These are phyloP conservation scores for Hyaloperonospora brassicae DNA, from an alignment of 352 stramenopile species.

Conservation along the genomic window DNA sequence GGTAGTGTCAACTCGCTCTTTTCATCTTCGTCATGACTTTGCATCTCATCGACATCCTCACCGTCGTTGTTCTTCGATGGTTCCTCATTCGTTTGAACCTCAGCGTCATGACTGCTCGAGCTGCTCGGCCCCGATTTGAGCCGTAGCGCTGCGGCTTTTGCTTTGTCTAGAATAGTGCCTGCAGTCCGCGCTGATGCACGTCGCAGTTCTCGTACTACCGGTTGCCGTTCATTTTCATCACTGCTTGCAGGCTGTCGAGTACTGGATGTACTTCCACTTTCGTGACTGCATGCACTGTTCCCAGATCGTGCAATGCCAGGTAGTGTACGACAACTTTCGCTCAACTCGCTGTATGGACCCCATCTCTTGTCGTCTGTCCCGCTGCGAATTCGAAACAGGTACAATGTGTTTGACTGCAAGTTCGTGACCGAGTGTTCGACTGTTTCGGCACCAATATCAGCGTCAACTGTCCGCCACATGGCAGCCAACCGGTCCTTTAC, in stretches of 20 bases:
- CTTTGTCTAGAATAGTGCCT: conserved; percentile 65
- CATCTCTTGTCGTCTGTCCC: conserved; percentile 46
- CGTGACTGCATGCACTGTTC: conserved; percentile 16
- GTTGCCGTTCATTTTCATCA: conserved; percentile 7
- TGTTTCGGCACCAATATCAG: conserved; percentile 51
- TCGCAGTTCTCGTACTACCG: conserved; percentile 7
- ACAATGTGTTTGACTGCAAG: conserved; percentile 49
- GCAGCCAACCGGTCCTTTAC: conserved; percentile 67
- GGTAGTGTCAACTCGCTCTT: conserved; percentile 13
- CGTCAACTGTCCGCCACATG: conserved; percentile 74
- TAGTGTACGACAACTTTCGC: conserved; percentile 52
- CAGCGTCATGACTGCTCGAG: conserved; percentile 25
- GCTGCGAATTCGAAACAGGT: conserved; percentile 68
- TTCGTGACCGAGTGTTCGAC: conserved; percentile 49
- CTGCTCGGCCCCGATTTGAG: conserved; percentile 31
- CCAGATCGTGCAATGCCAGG: conserved; percentile 7
- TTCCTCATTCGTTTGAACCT: conserved; percentile 11
- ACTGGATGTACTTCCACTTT: conserved; percentile 14
- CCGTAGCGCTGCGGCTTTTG: conserved; percentile 53
- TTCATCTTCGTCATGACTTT: conserved; percentile 10
- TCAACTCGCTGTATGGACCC: conserved; percentile 68
- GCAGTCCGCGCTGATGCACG: conserved; percentile 40
- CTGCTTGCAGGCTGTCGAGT: conserved; percentile 4
- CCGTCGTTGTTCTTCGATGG: conserved; percentile 11
- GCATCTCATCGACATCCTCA: conserved; percentile 7